Conservation (phyloP, 305 asterid species). For the Withania somnifera region DNA sequence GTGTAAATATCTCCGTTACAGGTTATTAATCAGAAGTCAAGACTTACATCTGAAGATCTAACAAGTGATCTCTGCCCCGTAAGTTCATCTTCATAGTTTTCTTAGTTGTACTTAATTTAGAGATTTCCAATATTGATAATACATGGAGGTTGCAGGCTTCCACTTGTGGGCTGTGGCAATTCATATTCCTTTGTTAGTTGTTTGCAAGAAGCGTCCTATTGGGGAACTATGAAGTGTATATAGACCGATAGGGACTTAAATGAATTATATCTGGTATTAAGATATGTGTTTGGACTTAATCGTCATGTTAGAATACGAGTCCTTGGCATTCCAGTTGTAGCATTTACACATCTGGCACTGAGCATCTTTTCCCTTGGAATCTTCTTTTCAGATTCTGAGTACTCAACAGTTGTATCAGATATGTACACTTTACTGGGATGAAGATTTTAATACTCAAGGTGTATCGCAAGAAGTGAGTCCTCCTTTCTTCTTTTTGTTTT, state of each 20-base stretch:
- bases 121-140: background rate
- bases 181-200: background rate
- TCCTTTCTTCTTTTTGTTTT: background rate
- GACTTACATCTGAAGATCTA: slow-evolving; percentile 57
- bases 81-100: slow-evolving; percentile 15
- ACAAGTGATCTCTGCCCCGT: slow-evolving; percentile 67
- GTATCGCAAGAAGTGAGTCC: slow-evolving; percentile 48
- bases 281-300: too few species aligned
- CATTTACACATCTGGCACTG: too few species aligned
- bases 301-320: too few species aligned
- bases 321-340: too few species aligned
- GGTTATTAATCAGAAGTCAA: slow-evolving; percentile 58
- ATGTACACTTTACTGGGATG: slow-evolving; percentile 14
- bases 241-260: background rate
- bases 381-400: too few species aligned
- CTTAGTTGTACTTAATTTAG: background rate
- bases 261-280: background rate
- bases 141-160: too few species aligned
- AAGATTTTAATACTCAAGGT: slow-evolving; percentile 30
- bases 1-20: slow-evolving; percentile 16
- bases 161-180: too few species aligned
- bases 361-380: too few species aligned
- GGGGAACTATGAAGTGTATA: background rate
- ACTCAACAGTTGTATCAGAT: too few species aligned
- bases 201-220: background rate